Conservation (phyloP, 805 yeast species). For the Candida manassasensis region DNA sequence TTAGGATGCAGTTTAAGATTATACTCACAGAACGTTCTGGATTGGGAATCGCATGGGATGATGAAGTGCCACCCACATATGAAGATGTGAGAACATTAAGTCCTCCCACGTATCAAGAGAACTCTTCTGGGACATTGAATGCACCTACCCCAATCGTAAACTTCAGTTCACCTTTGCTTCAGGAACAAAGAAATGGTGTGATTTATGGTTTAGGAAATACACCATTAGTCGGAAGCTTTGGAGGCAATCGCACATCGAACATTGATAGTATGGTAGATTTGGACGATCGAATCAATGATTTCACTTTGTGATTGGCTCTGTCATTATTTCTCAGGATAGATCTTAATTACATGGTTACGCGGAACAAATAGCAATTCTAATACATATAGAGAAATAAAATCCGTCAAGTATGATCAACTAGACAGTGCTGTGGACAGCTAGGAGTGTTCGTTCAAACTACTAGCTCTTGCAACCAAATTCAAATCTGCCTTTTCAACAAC, state of each 20-base stretch:
- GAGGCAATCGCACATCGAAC: slow-evolving; percentile 12
- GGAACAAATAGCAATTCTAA: not conserved
- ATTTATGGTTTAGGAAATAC: slow-evolving; percentile 43
- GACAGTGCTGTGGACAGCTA: not conserved
- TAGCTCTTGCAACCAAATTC: slow-evolving; percentile 1
- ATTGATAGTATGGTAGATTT: slow-evolving; percentile 26
- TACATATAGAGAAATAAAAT: not conserved
- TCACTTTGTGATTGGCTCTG: slow-evolving; percentile 16
- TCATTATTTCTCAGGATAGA: not conserved
- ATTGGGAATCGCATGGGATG: slow-evolving; percentile 96
- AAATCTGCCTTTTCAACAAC: slow-evolving; percentile 4
- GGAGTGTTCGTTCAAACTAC: not conserved
- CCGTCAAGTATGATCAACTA: not conserved
- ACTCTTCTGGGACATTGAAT: slow-evolving; percentile 12
- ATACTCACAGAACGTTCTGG: slow-evolving; percentile 86
- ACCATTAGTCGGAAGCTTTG: slow-evolving; percentile 27
- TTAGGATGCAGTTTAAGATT: slow-evolving; percentile 91
- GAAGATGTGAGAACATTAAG: slow-evolving; percentile 76
- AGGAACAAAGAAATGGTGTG: slow-evolving; percentile 28
- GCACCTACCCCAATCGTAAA: slow-evolving; percentile 14
- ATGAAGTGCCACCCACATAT: slow-evolving; percentile 97
- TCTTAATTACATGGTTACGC: too few species aligned
- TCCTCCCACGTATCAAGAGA: slow-evolving; percentile 71
- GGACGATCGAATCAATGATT: slow-evolving; percentile 32
- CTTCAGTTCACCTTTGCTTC: slow-evolving; percentile 7